A percentile compares a stretch with the other conserved stretches of the same genome.
Conservation (phyloP, 2,329 filamentous ascomycete genomes). For the Fusarium nelsonii region DNA sequence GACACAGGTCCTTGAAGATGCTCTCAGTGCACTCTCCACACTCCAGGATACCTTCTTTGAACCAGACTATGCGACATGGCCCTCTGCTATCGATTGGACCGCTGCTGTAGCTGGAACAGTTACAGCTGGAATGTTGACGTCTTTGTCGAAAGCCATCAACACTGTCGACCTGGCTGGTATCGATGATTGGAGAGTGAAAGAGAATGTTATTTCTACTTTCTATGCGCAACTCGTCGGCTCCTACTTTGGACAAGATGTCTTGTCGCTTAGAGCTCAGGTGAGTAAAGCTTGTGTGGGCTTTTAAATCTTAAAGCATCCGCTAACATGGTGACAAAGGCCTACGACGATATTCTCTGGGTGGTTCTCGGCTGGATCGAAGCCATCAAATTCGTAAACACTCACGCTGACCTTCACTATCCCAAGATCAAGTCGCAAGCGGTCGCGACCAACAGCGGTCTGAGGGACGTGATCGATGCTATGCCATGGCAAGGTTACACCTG, state of each 20-base stretch:
- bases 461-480: slow-evolving; percentile 55
- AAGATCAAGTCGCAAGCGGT: slow-evolving; percentile 10
- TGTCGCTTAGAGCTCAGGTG: slow-evolving; percentile 74
- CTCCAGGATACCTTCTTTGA: slow-evolving; percentile 86
- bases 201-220: slow-evolving; percentile 86
- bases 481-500: slow-evolving; percentile 84
- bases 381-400: slow-evolving; percentile 79
- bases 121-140: slow-evolving; percentile 77
- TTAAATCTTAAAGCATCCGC: not conserved
- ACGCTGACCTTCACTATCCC: slow-evolving; percentile 72
- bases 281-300: not conserved
- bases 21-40: slow-evolving; percentile 75
- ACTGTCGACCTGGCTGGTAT: slow-evolving; percentile 52
- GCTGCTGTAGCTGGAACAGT: slow-evolving; percentile 86
- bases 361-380: slow-evolving; percentile 91
- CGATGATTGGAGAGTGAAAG: slow-evolving; percentile 65
- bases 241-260: slow-evolving; percentile 88
- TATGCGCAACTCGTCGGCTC: slow-evolving; percentile 82
- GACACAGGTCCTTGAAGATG: slow-evolving; percentile 57
- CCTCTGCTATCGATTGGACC: slow-evolving; percentile 91
- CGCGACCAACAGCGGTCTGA: slow-evolving; percentile 42
- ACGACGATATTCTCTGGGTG: slow-evolving; percentile 96
- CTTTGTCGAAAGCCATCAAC: slow-evolving; percentile 73
- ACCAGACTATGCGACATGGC: slow-evolving; percentile 84
- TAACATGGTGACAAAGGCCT: slow-evolving; percentile 68